phyloP scores from a whole-genome alignment of 176 grass and related monocot species.

The Triticum timopheevii region DNA sequence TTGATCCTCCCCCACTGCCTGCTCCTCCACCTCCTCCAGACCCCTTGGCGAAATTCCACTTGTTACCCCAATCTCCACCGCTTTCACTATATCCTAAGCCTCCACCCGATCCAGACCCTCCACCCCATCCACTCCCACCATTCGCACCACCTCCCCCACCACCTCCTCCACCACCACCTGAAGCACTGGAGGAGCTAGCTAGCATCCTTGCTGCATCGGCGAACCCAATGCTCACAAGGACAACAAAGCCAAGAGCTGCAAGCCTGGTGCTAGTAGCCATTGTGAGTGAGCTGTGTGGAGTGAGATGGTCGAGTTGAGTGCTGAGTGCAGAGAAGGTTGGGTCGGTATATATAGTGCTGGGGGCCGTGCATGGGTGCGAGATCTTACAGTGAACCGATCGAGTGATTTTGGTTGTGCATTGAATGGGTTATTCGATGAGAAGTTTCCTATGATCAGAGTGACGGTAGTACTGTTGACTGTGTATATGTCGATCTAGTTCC shows the following conservation, averaged over 20 bases:
- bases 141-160: neutral
- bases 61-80: neutral
- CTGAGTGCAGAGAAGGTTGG: neutral
- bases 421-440: neutral
- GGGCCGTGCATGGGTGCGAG: neutral
- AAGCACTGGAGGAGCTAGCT: neutral
- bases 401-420: neutral
- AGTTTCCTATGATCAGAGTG: constrained; percentile 1
- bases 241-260: constrained; percentile 29
- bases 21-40: constrained; percentile 20
- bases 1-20: constrained; percentile 9
- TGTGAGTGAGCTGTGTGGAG: constrained; percentile 1
- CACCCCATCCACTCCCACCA: neutral
- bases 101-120: neutral
- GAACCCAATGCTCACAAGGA: constrained; percentile 36
- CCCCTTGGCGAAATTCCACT: neutral
- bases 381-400: neutral
- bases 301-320: neutral
- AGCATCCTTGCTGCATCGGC: constrained; percentile 30
- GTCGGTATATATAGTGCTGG: constrained; percentile 41
- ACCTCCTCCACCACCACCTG: neutral
- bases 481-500: too few relatives aligned
- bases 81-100: neutral
- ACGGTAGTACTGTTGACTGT: neutral
- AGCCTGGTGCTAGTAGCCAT: constrained; percentile 12